Evolutionary conservation across 306 rosid species (phyloP).

Genomic region (Vigna trinervia): DNA sequence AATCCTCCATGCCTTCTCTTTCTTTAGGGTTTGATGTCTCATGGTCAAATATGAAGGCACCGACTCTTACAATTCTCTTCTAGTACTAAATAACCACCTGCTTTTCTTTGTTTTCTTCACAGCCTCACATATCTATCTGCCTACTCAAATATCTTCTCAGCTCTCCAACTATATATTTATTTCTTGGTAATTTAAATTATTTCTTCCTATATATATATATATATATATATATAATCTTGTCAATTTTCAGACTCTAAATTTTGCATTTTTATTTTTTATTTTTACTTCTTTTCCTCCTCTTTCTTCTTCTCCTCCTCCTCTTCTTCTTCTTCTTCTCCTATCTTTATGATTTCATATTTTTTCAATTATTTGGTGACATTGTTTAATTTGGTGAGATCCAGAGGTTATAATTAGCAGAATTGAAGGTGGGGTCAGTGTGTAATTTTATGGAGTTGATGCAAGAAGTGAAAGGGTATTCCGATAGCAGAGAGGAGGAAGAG

Average conservation of each 20-base stretch:
- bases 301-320: not conserved
- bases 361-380: constrained; percentile 34
- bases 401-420: constrained; percentile 42
- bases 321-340: not conserved
- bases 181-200: constrained; percentile 35
- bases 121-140: constrained; percentile 53
- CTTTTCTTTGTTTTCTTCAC: constrained; percentile 39
- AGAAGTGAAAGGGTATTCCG: constrained; percentile 57
- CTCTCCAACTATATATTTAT: constrained; percentile 2
- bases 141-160: constrained; percentile 37
- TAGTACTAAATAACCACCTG: constrained; percentile 34
- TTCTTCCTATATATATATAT: not conserved
- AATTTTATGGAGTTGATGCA: constrained; percentile 64
- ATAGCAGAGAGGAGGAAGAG: constrained; percentile 54
- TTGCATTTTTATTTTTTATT: not conserved
- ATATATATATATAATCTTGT: not conserved
- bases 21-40: constrained; percentile 66
- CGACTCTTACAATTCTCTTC: constrained; percentile 50
- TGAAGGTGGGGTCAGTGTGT: constrained; percentile 39
- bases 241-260: not conserved
- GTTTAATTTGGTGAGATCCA: constrained; percentile 49
- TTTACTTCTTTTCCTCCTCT: too few species aligned
- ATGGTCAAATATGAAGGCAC: constrained; percentile 70
- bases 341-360: not conserved
- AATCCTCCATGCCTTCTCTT: constrained; percentile 40